These are phyloP conservation scores for Mortierella sp. DNA, from an alignment of 371 early-diverging fungal species.

Conservation along the genomic window DNA sequence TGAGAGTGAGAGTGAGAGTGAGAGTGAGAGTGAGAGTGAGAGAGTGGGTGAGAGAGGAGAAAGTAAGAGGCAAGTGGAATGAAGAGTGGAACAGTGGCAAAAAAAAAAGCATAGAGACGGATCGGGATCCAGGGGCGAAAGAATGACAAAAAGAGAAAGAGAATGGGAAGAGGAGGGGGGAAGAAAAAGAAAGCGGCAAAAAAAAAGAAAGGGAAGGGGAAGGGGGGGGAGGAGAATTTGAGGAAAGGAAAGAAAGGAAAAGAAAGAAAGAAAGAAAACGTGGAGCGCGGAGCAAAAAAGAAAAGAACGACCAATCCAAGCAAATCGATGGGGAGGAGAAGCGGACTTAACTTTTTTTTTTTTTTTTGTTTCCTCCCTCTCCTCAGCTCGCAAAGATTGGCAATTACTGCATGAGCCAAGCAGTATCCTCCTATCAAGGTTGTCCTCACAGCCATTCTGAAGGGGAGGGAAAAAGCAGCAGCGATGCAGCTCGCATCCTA, in stretches of 20 bases:
- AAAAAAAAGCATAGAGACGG: not conserved
- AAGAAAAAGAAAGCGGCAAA: not conserved
- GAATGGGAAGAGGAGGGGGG: not conserved
- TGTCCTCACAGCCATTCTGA: too few relatives aligned
- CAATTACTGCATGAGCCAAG: too few relatives aligned
- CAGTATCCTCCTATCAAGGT: too few relatives aligned
- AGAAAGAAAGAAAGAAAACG: not conserved
- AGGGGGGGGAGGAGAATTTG: not conserved
- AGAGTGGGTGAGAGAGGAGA: too few relatives aligned
- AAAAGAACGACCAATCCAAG: constrained; percentile 8
- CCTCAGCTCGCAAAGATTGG: too few relatives aligned
- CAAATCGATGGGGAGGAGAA: not conserved
- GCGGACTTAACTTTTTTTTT: too few relatives aligned
- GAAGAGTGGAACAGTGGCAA: not conserved
- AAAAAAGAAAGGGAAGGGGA: not conserved
- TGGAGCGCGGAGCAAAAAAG: not conserved
- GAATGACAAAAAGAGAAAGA: not conserved
- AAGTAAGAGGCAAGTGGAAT: too few relatives aligned
- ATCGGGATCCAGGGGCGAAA: not conserved
- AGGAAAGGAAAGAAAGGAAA: constrained; percentile 4
- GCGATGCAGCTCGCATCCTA: too few relatives aligned
- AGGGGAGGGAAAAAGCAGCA: too few relatives aligned
- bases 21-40: too few relatives aligned
- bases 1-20: too few relatives aligned
- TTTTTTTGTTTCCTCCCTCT: too few relatives aligned